These are phyloP conservation scores for Capronia epimyces DNA, from an alignment of 2,329 filamentous ascomycete species.

Conservation along the genomic window DNA sequence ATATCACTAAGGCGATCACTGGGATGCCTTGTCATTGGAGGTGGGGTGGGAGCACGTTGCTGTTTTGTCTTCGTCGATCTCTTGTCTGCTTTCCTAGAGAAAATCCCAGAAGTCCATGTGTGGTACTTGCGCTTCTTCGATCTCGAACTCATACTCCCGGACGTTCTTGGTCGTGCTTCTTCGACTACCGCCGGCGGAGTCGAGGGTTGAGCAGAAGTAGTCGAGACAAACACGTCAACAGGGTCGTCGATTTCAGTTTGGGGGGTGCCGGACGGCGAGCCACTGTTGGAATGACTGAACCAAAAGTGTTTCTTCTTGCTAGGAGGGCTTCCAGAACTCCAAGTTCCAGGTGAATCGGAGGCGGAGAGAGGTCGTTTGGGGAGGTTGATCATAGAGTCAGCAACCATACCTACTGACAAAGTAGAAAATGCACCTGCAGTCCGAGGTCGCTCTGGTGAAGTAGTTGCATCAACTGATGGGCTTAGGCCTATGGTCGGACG, in stretches of 20 bases:
- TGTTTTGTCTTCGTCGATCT: constrained; percentile 40
- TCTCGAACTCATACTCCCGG: constrained; percentile 35
- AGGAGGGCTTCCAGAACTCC: constrained; percentile 26
- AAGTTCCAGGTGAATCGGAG: constrained; percentile 31
- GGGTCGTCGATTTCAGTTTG: constrained; percentile 28
- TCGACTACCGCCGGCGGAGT: constrained; percentile 9
- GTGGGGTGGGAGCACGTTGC: constrained; percentile 40
- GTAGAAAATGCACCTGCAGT: constrained; percentile 38
- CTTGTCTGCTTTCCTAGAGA: constrained; percentile 47
- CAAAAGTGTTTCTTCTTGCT: constrained; percentile 31
- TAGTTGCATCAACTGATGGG: constrained; percentile 19
- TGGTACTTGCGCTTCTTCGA: constrained; percentile 71
- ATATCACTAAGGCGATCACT: constrained; percentile 42
- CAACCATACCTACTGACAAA: constrained; percentile 28
- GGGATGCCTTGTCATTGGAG: constrained; percentile 38
- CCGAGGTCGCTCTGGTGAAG: constrained; percentile 37
- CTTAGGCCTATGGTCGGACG: constrained; percentile 32
- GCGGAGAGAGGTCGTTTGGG: constrained; percentile 41
- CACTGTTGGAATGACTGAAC: constrained; percentile 31
- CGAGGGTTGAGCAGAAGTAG: constrained; percentile 1
- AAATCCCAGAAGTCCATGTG: constrained; percentile 50
- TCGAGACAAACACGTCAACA: constrained; percentile 14
- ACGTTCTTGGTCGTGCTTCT: constrained; percentile 28
- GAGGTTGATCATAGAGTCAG: constrained; percentile 27
- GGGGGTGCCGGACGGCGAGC: constrained; percentile 33